These are phyloP conservation scores for Aspergillus flavus DNA, from an alignment of 2,329 filamentous ascomycete species.

Conservation along the genomic window DNA sequence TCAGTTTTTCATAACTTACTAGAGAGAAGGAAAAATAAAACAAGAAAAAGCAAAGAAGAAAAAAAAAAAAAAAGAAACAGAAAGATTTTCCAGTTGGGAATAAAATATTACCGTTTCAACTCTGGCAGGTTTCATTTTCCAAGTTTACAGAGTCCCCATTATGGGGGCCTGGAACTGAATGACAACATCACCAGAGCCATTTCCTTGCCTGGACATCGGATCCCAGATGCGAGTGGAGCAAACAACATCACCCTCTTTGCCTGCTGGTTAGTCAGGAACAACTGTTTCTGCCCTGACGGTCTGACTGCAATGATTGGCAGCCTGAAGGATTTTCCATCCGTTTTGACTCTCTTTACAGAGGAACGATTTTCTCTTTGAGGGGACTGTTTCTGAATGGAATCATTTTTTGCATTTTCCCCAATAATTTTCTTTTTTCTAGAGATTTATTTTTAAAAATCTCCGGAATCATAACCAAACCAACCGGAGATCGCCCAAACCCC, in stretches of 20 bases:
- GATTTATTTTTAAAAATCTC: slow-evolving; percentile 4
- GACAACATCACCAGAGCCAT: slow-evolving; percentile 15
- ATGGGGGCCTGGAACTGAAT: slow-evolving; percentile 6
- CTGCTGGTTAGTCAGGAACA: slow-evolving; percentile 24
- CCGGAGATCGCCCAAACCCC: slow-evolving; percentile 22
- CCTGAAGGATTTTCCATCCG: not conserved
- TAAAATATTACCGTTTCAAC: not conserved
- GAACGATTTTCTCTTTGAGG: not conserved
- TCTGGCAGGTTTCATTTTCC: not conserved
- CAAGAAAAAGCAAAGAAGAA: not conserved
- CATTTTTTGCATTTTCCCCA: not conserved
- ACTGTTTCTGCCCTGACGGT: slow-evolving; percentile 5
- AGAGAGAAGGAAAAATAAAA: too few species aligned
- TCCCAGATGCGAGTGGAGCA: slow-evolving; percentile 21
- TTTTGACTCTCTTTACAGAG: not conserved
- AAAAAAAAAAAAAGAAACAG: not conserved
- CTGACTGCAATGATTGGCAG: slow-evolving; percentile 8
- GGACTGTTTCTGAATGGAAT: not conserved
- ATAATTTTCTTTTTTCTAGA: not conserved
- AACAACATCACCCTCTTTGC: slow-evolving; percentile 19
- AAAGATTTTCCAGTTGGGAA: not conserved
- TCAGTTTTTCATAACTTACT: not conserved
- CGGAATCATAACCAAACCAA: slow-evolving; percentile 2
- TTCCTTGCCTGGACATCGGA: slow-evolving; percentile 12
- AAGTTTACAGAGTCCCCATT: not conserved